Base-by-base conservation (phyloP, 2,329 filamentous ascomycete genomes). In the Scortechinia acanthostroma region DNA sequence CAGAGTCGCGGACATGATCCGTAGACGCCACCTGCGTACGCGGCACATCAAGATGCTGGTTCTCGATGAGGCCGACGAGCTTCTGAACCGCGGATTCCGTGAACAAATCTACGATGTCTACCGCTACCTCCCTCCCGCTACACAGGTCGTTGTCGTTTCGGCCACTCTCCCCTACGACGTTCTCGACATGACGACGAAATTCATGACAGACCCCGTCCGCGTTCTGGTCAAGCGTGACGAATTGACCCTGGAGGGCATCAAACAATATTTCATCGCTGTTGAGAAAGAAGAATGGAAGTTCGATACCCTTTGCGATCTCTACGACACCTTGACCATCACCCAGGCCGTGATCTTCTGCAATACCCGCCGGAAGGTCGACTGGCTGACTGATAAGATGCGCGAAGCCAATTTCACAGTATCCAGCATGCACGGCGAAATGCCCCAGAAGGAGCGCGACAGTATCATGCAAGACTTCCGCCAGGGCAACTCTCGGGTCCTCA, bases 281-380 rank as follows among this genome's bases (percentile, higher is more conserved):
- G 84, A 88, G 61, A 88, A 87, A 66, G 84, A 88, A 59, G 84
- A 88, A 55, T 88, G 84, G 84, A 88, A 88, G 60, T 86, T 88
- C 53, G 84, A 88, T 60, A 88, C 84, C 2, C 74, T 88, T 14
- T 88, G 82, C 63, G 84, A 88, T 69, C 78, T 88, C 48, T 88
- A 88, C 68, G 84, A 88, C 60, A 88, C 84, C 13, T 71, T 88
- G 43, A 88, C 84, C 21, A 88, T 88, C 58, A 88, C 84, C 42
- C 84, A 88, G 66, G 84, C 84, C 25, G 84, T 88, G 56, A 88
- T 88, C 60, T 88, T 88, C 72, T 88, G 84, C 73, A 88, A 88
- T 61, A 88, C 84, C 15, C 78, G 84, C 52, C 74, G 84, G 60
- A 88, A 88, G 78, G 84, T 88, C 42, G 84, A 88, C 60, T 88